Base-by-base conservation (phyloP, 2,329 filamentous ascomycete species). In the Didymella keratinophila region DNA sequence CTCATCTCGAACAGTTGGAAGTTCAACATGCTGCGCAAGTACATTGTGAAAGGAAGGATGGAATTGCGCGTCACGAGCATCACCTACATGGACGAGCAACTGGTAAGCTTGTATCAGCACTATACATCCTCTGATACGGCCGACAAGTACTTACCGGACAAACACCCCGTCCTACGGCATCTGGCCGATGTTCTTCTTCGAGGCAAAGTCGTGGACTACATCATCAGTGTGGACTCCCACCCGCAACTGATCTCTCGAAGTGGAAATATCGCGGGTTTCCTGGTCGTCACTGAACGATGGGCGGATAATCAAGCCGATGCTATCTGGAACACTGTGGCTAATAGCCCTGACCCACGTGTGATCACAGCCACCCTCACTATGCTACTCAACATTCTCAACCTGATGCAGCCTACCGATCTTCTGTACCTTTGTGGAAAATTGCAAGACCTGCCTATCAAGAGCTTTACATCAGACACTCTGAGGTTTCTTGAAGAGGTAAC, bases 181-280 rank as follows among this genome's bases (percentile, higher is more conserved):
- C 80, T 96, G 52, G 87, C 91, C 5, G 81, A 85, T 23, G 89
- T 91, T 63, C 80, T 98, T 32, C 81, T 89, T 16, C 79, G 83
- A 7, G 89, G 89, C 37, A 87, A 88, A 52, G 81, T 98, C 25
- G 86, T 96, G 23, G 87, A 93, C 58, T 98, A 97, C 76, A 87
- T 99, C 44, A 85, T 97, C 50, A 92, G 94, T 2, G 88, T 94
- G 14, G 93, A 93, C 55, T 97, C 94, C 30, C 95, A 98, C 71
- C 92, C 93, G 1, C 93, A 97, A 71, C 87, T 98, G 52, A 95
- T 96, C 20, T 83, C 85, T 34, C 87, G 93, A 65, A 91, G 91
- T 69, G 84, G 85, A 39, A 96, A 97, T 63, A 90, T 98, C 52
- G 82, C 97, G 46, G 91, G 91, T 0, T 98, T 98, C 70, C 81